Base-by-base conservation (phyloP, 345 rosid genomes). In the Orychophragmus violaceus region DNA sequence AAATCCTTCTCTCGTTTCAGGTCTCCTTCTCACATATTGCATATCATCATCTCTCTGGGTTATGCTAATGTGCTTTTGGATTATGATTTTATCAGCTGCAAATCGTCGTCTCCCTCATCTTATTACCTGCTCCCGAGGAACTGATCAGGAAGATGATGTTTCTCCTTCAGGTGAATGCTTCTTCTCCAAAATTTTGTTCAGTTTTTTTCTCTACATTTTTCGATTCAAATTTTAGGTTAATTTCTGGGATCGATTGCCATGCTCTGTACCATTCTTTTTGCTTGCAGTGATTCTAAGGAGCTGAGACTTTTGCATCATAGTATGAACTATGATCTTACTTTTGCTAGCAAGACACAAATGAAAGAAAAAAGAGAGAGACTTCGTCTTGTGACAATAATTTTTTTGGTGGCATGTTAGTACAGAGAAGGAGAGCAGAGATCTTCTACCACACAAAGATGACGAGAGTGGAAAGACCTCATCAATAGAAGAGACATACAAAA, bases 101-200 rank as follows among this genome's bases (percentile, higher is more conserved):
- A 76, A 25, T 49, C 60, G 58, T 30, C 79, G 78, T 36, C 79
- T 69, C 13, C 22, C 62, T 9, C 74, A 41, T 22, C 68, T 76
- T 4, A 35, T 78, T 71, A 71, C 80, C 24, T 79, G 80, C 77
- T 77, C 88, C 55, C 74, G 60, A 64, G 82, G 78, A 58, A 48
- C 80, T 23, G 82, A 86, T 57, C 90, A 72, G 73, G 95, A 82
- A 55, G 85, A 77, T 72, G 77, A 79, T 58, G 66, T 81, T 49
- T 85, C 87, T 32, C 64, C 76, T 66, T 64, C 86, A 36, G 96
- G 96, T 87, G 71, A 60, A 29, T 59, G 49, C 78, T 46, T 62
- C 60, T 68, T 22, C 65, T 19, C 67, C 55, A 41, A 52, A n/a
- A 16, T 0, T 2, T 13, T 14, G 0, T 7, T 21, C 33, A n/a